Conservation (phyloP, 108 stramenopile species). For the Cylindrotheca closterium region DNA sequence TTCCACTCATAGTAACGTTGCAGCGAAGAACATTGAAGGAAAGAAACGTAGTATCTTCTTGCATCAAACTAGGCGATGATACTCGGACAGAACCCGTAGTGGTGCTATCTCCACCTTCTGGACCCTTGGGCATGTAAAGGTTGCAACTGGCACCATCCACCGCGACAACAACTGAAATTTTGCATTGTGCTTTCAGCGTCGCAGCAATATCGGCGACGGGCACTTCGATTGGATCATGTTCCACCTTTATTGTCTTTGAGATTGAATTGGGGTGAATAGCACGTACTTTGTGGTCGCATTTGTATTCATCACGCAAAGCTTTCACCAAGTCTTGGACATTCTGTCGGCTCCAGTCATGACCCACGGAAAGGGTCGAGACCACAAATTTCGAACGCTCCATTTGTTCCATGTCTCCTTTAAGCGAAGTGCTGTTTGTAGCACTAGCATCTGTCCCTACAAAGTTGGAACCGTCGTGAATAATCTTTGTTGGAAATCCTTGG, state of each 20-base stretch:
- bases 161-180: slow-evolving; percentile 34
- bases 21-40: slow-evolving; percentile 39
- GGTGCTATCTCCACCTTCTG: too few species aligned
- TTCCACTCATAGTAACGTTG: slow-evolving; percentile 53
- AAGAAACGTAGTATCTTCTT: too few species aligned
- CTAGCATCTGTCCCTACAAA: slow-evolving; percentile 47
- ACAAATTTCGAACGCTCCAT: slow-evolving; percentile 58
- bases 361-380: slow-evolving; percentile 59
- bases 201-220: slow-evolving; percentile 11
- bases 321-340: slow-evolving; percentile 55
- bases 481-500: slow-evolving; percentile 59
- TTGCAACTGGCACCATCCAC: slow-evolving; percentile 57
- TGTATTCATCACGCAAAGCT: too few species aligned
- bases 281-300: slow-evolving; percentile 57
- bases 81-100: neutral
- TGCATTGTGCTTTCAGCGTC: neutral
- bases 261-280: slow-evolving; percentile 54
- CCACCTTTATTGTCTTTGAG: slow-evolving; percentile 66
- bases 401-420: slow-evolving; percentile 19
- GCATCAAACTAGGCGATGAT: slow-evolving; percentile 11
- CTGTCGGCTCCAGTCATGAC: slow-evolving; percentile 40
- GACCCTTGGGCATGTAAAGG: slow-evolving; percentile 29
- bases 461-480: slow-evolving; percentile 66
- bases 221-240: slow-evolving; percentile 66
- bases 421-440: slow-evolving; percentile 52